Percentiles rank a stretch among this genome's conserved stretches.
These are phyloP conservation scores for Botrytis galanthina DNA, from an alignment of 2,329 filamentous ascomycete genomes.

Conservation along the genomic window DNA sequence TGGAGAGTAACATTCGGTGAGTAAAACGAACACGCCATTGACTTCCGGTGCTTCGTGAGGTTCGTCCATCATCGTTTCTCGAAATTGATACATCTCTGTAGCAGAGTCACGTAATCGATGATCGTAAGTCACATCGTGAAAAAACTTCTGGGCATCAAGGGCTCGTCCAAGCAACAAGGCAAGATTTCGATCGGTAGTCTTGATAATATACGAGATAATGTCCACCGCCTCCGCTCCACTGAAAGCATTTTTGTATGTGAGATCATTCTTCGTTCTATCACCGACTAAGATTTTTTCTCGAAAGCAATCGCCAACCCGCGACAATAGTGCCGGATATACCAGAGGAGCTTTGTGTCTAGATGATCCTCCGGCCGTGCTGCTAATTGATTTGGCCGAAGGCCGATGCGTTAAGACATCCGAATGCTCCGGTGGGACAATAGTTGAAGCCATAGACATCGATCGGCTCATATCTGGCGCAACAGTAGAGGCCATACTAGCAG, in stretches of 20 bases:
- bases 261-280: constrained; percentile 91
- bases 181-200: constrained; percentile 92
- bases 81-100: constrained; percentile 94
- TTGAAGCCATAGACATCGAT: constrained; percentile 92
- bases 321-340: constrained; percentile 90
- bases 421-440: constrained; percentile 63
- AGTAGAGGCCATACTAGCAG: constrained; percentile 58
- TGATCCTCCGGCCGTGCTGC: constrained; percentile 32
- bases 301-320: constrained; percentile 90
- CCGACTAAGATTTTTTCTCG: constrained; percentile 81
- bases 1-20: constrained; percentile 97
- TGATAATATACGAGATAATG: constrained; percentile 92
- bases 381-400: constrained; percentile 49
- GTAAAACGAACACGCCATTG: constrained; percentile 92
- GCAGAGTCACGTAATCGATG: constrained; percentile 92
- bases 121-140: constrained; percentile 98
- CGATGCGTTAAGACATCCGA: constrained; percentile 49
- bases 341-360: constrained; percentile 63
- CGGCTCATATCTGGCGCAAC: constrained; percentile 49
- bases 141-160: constrained; percentile 96
- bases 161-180: constrained; percentile 87
- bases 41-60: constrained; percentile 69
- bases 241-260: constrained; percentile 97
- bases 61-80: constrained; percentile 85
- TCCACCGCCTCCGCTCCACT: constrained; percentile 95